Evolutionary conservation across 1,139 yeast species (phyloP).

Genomic region (Pichia sp.): DNA sequence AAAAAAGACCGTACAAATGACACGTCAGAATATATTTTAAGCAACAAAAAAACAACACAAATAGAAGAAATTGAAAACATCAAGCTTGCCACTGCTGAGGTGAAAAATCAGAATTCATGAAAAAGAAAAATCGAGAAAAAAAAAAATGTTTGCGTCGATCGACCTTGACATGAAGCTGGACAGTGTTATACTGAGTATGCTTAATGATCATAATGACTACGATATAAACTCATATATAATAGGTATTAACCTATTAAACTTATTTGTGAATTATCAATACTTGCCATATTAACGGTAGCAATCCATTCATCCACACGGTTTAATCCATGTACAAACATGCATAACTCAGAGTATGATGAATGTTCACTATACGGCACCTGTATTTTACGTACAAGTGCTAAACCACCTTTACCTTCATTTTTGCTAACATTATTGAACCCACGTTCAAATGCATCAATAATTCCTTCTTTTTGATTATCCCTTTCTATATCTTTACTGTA

Average conservation of each 20-base stretch:
- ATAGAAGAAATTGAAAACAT: too few species aligned
- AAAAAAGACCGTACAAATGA: neutral
- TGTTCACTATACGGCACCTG: conserved; percentile 85
- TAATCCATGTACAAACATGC: conserved; percentile 52
- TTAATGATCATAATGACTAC: too few species aligned
- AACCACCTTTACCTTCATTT: neutral
- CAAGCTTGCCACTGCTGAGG: neutral
- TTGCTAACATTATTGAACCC: conserved; percentile 4
- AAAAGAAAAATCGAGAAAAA: neutral
- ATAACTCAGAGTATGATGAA: conserved; percentile 76
- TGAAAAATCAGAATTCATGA: neutral
- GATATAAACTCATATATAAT: too few species aligned
- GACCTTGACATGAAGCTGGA: neutral
- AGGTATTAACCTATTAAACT: neutral
- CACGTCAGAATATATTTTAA: neutral
- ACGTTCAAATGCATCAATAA: conserved; percentile 2
- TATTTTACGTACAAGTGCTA: conserved; percentile 24
- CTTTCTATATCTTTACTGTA: conserved; percentile 3
- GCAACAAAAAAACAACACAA: neutral
- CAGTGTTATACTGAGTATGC: too few species aligned
- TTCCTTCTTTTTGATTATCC: neutral
- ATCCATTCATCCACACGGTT: conserved; percentile 43
- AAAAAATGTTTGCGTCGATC: neutral
- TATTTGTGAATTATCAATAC: neutral
- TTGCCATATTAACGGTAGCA: conserved; percentile 56